Conservation (phyloP, 305 asterid genomes). For the Galium porrigens region DNA sequence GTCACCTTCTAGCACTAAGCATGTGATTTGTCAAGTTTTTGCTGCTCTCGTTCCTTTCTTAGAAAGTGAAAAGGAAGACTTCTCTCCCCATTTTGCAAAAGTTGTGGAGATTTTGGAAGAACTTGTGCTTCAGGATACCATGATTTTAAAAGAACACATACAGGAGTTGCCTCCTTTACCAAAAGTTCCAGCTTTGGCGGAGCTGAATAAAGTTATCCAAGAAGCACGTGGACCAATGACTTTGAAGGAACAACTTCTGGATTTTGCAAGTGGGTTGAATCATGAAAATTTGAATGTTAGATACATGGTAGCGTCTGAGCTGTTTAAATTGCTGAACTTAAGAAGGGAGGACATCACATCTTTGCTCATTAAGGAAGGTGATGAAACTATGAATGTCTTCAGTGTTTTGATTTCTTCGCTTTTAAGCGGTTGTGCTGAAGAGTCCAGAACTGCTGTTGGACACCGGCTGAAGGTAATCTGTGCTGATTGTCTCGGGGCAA, state of each 20-base stretch:
- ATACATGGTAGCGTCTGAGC: conserved; percentile 91
- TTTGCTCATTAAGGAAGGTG: conserved; percentile 60
- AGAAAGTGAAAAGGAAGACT: conserved; percentile 55
- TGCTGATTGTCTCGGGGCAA: conserved; percentile 94
- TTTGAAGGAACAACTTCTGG: conserved; percentile 72
- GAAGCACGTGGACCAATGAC: conserved; percentile 69
- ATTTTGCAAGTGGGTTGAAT: conserved; percentile 69
- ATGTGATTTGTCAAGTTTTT: conserved; percentile 87
- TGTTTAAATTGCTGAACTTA: conserved; percentile 59
- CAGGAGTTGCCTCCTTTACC: conserved; percentile 89
- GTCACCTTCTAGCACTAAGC: conserved; percentile 82
- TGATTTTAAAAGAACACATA: conserved; percentile 52
- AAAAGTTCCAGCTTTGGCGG: conserved; percentile 59
- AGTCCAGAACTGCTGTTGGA: conserved; percentile 80
- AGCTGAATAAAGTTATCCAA: conserved; percentile 70
- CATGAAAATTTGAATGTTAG: conserved; percentile 89
- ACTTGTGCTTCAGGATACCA: conserved; percentile 64
- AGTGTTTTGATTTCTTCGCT: conserved; percentile 73
- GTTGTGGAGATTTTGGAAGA: conserved; percentile 88
- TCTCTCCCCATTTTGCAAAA: conserved; percentile 39
- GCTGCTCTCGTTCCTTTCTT: conserved; percentile 87
- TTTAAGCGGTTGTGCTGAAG: conserved; percentile 94
- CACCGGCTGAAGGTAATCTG: conserved; percentile 75
- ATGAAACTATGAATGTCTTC: conserved; percentile 55
- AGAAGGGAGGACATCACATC: conserved; percentile 58